These are phyloP conservation scores for Pilatotrama ljubarskyi DNA, from an alignment of 768 basidiomycete species.

Conservation along the genomic window DNA sequence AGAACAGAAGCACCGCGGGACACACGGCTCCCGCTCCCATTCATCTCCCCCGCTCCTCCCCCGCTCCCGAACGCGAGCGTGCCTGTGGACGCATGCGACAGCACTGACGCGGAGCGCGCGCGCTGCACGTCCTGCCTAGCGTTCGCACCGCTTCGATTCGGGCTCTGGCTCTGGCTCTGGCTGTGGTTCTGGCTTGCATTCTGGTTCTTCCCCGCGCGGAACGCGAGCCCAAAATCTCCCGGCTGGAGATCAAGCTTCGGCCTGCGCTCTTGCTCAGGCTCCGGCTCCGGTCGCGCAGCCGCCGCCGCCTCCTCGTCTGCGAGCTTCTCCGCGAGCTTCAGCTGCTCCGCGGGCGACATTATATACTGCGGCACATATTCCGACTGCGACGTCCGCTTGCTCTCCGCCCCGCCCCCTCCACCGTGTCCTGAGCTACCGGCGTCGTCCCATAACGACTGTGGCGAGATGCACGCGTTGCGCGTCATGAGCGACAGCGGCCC, in stretches of 20 bases:
- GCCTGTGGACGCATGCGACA: constrained; percentile 26
- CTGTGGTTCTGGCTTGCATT: constrained; percentile 3
- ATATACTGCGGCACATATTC: constrained; percentile 67
- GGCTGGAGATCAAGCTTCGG: constrained; percentile 27
- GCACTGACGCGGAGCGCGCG: constrained; percentile 21
- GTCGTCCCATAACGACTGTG: constrained; percentile 50
- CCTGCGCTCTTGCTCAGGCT: constrained; percentile 15
- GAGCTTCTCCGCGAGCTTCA: constrained; percentile 54
- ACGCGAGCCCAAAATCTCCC: constrained; percentile 25
- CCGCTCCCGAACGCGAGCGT: constrained; percentile 24
- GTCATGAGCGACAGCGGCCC: constrained; percentile 29
- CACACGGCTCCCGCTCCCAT: not conserved
- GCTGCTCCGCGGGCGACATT: constrained; percentile 66
- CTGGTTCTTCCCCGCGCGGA: constrained; percentile 8
- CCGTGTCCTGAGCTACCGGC: not conserved
- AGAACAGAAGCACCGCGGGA: constrained; percentile 11
- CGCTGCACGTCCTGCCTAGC: constrained; percentile 11
- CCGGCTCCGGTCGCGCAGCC: constrained; percentile 2
- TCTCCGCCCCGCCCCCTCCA: not conserved
- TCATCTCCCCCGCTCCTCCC: not conserved
- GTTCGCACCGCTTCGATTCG: too few relatives aligned
- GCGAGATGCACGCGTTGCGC: constrained; percentile 32
- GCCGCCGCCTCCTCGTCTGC: constrained; percentile 33
- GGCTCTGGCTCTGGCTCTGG: not conserved
- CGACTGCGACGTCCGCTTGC: constrained; percentile 31